Conservation (phyloP, 2,329 filamentous ascomycete species). For the Epichloe uncinata region DNA sequence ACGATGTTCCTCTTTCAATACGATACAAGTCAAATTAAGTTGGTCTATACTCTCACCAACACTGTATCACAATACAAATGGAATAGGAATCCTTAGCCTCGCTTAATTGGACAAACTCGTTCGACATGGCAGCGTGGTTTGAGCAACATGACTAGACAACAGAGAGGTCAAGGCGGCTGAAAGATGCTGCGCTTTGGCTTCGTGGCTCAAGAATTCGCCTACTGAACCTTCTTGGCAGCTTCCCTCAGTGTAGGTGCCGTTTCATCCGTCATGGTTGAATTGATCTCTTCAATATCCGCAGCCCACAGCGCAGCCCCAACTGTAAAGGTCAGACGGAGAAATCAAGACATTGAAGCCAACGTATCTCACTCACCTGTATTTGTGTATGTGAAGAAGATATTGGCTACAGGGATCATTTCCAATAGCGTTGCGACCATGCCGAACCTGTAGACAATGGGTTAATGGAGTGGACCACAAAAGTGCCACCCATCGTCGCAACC, state of each 20-base stretch:
- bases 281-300: slow-evolving; percentile 59
- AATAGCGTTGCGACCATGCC: slow-evolving; percentile 61
- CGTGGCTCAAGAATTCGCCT: background rate
- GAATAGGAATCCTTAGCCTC: background rate
- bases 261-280: slow-evolving; percentile 33
- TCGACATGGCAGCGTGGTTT: background rate
- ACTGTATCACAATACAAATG: background rate
- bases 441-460: slow-evolving; percentile 41
- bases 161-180: background rate
- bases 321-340: slow-evolving; percentile 12
- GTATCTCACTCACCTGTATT: slow-evolving; percentile 52
- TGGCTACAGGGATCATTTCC: slow-evolving; percentile 72
- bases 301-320: slow-evolving; percentile 94
- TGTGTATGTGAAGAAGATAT: slow-evolving; percentile 78
- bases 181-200: background rate
- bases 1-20: background rate
- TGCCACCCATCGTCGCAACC: background rate
- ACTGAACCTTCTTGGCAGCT: slow-evolving; percentile 31
- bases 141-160: background rate
- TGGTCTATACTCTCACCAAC: background rate
- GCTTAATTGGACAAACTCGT: slow-evolving; percentile 1
- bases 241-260: slow-evolving; percentile 39
- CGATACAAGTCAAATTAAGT: background rate
- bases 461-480: slow-evolving; percentile 2
- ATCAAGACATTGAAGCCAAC: too few relatives aligned